Base-by-base conservation (phyloP, 768 basidiomycete genomes). In the Suillus cothurnatus region DNA sequence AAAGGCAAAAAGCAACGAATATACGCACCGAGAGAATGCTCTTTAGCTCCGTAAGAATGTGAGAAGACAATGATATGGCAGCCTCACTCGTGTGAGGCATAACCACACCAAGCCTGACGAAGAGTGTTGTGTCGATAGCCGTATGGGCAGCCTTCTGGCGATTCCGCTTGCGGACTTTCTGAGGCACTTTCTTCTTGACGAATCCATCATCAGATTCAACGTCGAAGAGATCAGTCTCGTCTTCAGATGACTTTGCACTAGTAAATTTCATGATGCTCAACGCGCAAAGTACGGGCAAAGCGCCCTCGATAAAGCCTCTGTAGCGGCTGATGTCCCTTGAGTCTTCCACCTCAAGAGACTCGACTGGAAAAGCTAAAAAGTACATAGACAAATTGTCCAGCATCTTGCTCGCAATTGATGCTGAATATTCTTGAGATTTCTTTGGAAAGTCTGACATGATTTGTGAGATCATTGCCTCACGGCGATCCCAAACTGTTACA, bases 361-460 rank as follows among this genome's bases (percentile, higher is more conserved):
- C 19, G 2, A 67, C 64, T 49, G 72, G 75, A 4, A 75, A 61
- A 61, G 74, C 60, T 61, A 72, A 68, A 0, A 78, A 59, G 62
- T 62, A 66, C 19, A 69, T 64, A 4, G 76, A 74, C 41, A 81
- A 64, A 26, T 66, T 63, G 12, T 49, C 66, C 45, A 80, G 67
- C 32, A 81, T 60, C 23, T 53, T 64, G 32, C 41, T 56, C 21
- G 70, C 63, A 32, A 26, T 63, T 5, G 79, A 79, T 4, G 53
- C 11, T 17, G 56, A 62, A 55, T 76, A 69, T 21, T 64, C 69
- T 17, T 68, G 67, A 8, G 72, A 66, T 49, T 69, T 69, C 0
- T 58, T 63, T 2, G 81, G 81, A 61, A 79, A 82, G 19, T 65
- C 61, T 19, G 73, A 66, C 21, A 81, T 21, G 34, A 83, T 76